Conservation (phyloP, 2,329 filamentous ascomycete genomes). For the Aureobasidium uvarum region DNA sequence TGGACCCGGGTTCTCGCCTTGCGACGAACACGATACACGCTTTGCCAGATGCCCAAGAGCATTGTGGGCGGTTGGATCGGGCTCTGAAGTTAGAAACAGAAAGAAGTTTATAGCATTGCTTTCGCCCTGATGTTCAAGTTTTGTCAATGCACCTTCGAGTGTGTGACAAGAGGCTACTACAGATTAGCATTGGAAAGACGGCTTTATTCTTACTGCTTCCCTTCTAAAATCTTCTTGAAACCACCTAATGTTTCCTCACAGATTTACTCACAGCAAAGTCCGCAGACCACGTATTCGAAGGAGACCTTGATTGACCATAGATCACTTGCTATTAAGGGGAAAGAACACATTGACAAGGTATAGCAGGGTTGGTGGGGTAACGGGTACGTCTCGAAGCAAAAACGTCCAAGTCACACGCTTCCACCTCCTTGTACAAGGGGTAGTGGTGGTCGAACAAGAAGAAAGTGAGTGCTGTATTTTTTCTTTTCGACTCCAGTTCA, state of each 20-base stretch:
- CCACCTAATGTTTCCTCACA: slow-evolving; percentile 15
- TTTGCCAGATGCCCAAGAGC: background rate
- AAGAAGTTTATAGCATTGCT: slow-evolving; percentile 1
- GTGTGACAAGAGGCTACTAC: slow-evolving; percentile 8
- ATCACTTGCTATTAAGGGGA: background rate
- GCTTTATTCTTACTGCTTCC: background rate
- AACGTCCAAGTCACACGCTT: slow-evolving; percentile 22
- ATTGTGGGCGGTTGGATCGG: background rate
- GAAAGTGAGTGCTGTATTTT: background rate
- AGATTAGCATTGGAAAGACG: background rate
- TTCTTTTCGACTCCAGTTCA: background rate
- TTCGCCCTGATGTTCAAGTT: slow-evolving; percentile 7
- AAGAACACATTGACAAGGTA: background rate
- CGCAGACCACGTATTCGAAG: slow-evolving; percentile 20
- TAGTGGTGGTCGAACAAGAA: background rate
- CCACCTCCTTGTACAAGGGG: slow-evolving; percentile 18
- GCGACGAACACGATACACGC: background rate
- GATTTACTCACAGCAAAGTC: slow-evolving; percentile 11
- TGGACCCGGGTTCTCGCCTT: slow-evolving; percentile 11
- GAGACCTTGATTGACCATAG: slow-evolving; percentile 1
- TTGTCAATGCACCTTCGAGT: background rate
- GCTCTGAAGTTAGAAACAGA: background rate
- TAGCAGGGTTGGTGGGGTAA: slow-evolving; percentile 19
- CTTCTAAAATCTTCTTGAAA: background rate
- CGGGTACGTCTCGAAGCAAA: slow-evolving; percentile 8